Base-by-base conservation (phyloP, 176 grass and related monocot species). In the Paspalum notatum region DNA sequence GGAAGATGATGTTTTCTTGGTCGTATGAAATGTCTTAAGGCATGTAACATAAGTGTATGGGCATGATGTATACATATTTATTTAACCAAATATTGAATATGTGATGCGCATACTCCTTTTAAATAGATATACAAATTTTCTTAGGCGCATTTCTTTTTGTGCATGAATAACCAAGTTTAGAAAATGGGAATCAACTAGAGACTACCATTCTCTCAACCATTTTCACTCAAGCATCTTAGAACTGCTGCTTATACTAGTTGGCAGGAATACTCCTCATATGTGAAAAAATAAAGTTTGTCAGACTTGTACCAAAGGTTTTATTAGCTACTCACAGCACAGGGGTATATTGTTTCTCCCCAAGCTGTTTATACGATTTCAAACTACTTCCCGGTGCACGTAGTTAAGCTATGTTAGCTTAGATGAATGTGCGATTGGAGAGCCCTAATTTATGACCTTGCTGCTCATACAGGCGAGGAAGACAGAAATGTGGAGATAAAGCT, bases 401-500 rank as follows among this genome's bases (percentile, higher is more conserved):
- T 58, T 12, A 66, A 57, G 26, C 56, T 74, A 49, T 71, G 9
- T 54, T 66, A 48, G 65, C 41, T 22, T 66, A 27, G 65, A 73
- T 47, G 40, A 21, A 27, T 55, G 50, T 79, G 26, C 2, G 44
- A 51, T 21, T 79, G 41, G 32, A 68, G 76, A 73, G 14, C 47
- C 8, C 64, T 72, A 51, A 59, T 85, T 89, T 82, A 48, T 82
- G 73, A 82, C 51, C 45, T 52, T 54, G 46, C 59, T 69, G 62
- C 12, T 79, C 25, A 60, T 95, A 83, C 82, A 99, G 96, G 96
- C n/a, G 92, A 99, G 72, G 96, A 99, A 93, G 96, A 95, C 78
- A 99, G 83, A 93, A 91, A 99, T 84, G 88, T 95, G 38, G 96
- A 99, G 75, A 91, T 99, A 93, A 99, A 95, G 76, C 77, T 99